Evolutionary conservation across 75 land plant species (phyloP), one percentile per base, ranked within the genome.

Genomic region (Cryptomeria japonica): DNA sequence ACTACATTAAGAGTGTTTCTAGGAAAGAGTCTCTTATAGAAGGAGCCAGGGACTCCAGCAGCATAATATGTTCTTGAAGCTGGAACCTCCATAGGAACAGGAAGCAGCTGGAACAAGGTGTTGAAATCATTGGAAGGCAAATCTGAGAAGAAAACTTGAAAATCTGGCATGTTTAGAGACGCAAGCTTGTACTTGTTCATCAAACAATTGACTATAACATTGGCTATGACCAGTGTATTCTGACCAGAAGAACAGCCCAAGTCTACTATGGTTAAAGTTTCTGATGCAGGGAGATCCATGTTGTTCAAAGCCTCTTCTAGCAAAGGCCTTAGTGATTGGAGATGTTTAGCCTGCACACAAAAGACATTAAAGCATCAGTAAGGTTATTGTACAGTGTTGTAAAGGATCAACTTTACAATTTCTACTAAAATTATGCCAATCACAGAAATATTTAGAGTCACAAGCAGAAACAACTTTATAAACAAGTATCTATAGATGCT

Each of bases 41-140:
- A 95, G 22, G 96, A 94, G 11, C 97, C 97, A 0, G 96, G 95
- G 3, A 95, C 96, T 32, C 91, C 97, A 8, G 96, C 94, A 3
- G 92, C 96, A 64, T 89, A 94, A 88, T 90, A 93, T 15, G 91
- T 86, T 5, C 90, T 84, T 84, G 88, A 87, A 88, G 38, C 55
- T 80, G 34, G 34, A 42, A 3, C 77, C 47, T 83, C 47, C 44
- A 84, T 41, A 0, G 89, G 11, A 10, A 91, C 90, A 32, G 95
- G 93, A 11, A 96, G 92, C 34, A 91, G 94, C 85, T 91, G 96
- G 87, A 96, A 94, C 79, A 96, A 93, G 41, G 93, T 91, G 88
- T 95, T 95, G 93, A 96, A 96, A 87, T 96, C 96, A 86, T 94
- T 96, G 47, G 91, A 87, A 19, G 97, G 94, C 70, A 94, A 90